Conservation (phyloP, 371 early-diverging fungal species). For the Mucor plumbeus region DNA sequence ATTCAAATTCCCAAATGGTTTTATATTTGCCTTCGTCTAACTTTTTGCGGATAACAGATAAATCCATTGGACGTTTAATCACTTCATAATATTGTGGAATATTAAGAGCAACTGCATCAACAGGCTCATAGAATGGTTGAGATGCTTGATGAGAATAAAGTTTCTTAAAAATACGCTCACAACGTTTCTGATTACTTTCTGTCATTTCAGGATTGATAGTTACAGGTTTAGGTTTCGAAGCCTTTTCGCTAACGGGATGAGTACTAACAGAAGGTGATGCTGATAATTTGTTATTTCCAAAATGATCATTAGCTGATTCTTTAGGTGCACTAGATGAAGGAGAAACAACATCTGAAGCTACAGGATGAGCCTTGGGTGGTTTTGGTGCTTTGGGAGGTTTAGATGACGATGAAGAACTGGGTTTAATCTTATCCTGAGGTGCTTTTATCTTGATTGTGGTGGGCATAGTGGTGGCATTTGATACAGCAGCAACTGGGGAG, state of each 20-base stretch:
- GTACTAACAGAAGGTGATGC: neutral
- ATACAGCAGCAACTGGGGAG: neutral
- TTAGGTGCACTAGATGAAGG: neutral
- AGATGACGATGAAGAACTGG: neutral
- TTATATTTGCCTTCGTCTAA: slow-evolving; percentile 64
- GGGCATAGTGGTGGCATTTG: neutral
- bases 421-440: neutral
- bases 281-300: neutral
- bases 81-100: slow-evolving; percentile 91
- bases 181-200: slow-evolving; percentile 39
- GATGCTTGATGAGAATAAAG: slow-evolving; percentile 45
- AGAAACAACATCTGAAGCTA: neutral
- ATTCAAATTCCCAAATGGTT: slow-evolving; percentile 55
- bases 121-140: slow-evolving; percentile 56
- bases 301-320: neutral
- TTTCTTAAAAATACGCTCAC: slow-evolving; percentile 44
- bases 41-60: slow-evolving; percentile 82
- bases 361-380: neutral
- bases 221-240: slow-evolving; percentile 16
- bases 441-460: slow-evolving; percentile 10
- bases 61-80: slow-evolving; percentile 97
- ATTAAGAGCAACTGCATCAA: slow-evolving; percentile 83
- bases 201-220: slow-evolving; percentile 38
- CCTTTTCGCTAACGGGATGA: slow-evolving; percentile 6
- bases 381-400: slow-evolving; percentile 14